phyloP scores from a whole-genome alignment of 768 basidiomycete species.

The Xerocomus brunneocitrinus region DNA sequence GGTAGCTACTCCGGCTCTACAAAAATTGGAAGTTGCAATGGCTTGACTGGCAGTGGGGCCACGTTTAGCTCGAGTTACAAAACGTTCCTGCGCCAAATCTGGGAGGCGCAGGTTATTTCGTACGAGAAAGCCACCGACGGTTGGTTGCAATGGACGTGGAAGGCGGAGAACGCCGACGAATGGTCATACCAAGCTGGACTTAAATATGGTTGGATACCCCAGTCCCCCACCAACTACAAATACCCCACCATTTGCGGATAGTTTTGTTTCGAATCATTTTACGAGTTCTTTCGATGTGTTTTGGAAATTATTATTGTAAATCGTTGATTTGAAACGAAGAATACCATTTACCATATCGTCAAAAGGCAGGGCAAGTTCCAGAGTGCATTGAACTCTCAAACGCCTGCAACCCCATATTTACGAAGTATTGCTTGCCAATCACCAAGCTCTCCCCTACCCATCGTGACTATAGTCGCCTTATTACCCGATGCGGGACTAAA shows the following conservation, averaged over 20 bases:
- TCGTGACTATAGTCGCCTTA: conserved; percentile 75
- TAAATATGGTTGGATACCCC: conserved; percentile 79
- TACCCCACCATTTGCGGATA: conserved; percentile 64
- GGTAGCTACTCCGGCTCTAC: conserved; percentile 62
- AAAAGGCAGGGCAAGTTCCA: not conserved
- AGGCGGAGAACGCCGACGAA: conserved; percentile 77
- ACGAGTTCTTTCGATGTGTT: not conserved
- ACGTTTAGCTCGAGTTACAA: conserved; percentile 76
- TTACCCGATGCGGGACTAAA: conserved; percentile 61
- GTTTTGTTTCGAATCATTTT: not conserved
- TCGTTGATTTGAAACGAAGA: not conserved
- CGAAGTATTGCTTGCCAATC: conserved; percentile 58
- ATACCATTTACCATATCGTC: not conserved
- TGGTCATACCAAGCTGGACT: conserved; percentile 89
- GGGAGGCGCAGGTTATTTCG: conserved; percentile 79
- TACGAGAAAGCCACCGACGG: conserved; percentile 61
- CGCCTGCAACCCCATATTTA: conserved; percentile 61
- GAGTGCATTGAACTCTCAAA: conserved; percentile 5
- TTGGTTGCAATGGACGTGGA: conserved; percentile 86
- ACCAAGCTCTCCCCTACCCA: conserved; percentile 77
- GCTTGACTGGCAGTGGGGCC: conserved; percentile 68
- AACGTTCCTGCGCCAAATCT: conserved; percentile 73
- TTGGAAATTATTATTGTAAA: not conserved
- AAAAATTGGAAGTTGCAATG: conserved; percentile 67
- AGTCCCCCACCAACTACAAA: conserved; percentile 41